These are phyloP conservation scores for Hamamelis virginiana DNA, from an alignment of 164 flowering plant species.

Conservation along the genomic window DNA sequence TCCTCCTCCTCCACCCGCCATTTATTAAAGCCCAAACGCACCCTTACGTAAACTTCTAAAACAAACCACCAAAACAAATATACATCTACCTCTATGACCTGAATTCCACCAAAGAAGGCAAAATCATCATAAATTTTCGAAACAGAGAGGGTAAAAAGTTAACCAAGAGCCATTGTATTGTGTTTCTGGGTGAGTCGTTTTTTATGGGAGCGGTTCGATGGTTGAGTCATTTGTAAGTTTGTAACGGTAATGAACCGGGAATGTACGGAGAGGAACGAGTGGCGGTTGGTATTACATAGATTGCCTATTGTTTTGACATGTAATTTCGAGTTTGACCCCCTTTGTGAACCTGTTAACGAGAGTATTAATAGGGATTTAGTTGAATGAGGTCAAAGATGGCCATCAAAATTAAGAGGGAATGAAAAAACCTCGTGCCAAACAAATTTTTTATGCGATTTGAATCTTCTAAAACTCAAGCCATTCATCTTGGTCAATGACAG, in stretches of 20 bases:
- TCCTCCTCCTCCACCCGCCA: constrained; percentile 39
- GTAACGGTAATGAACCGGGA: constrained; percentile 15
- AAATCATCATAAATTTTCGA: neutral
- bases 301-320: neutral
- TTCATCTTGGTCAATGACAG: too few species aligned
- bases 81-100: neutral
- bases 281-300: constrained; percentile 1
- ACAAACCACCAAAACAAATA: neutral
- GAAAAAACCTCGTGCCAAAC: too few species aligned
- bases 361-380: constrained; percentile 13
- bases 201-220: neutral
- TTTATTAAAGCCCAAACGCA: constrained; percentile 9
- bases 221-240: too few species aligned
- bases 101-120: neutral
- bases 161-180: neutral
- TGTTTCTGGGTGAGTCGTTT: neutral
- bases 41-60: neutral
- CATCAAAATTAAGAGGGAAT: too few species aligned
- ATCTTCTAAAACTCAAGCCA: too few species aligned
- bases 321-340: constrained; percentile 13
- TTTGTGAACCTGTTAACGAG: neutral
- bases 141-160: neutral
- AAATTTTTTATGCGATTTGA: too few species aligned
- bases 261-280: constrained; percentile 11
- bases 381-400: neutral